These are phyloP conservation scores for Saccharomyces hybrid DNA, from an alignment of 1,139 yeast genomes.

Conservation along the genomic window DNA sequence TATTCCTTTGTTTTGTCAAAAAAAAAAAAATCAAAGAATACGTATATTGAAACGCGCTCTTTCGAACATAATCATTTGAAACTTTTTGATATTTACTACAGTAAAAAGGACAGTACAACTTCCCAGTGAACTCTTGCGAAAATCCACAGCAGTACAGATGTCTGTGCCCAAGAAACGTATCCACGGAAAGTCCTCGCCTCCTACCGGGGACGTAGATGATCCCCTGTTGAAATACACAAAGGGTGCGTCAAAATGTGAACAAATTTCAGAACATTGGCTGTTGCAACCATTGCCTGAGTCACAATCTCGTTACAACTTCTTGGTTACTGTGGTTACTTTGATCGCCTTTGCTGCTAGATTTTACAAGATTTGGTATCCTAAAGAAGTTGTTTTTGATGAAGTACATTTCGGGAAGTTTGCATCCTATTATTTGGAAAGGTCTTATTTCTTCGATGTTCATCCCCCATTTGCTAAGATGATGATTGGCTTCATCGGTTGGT, in stretches of 20 bases:
- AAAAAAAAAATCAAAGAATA: too few species aligned
- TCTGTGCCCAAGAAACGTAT: conserved; percentile 1
- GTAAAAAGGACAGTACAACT: too few species aligned
- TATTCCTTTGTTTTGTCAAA: too few species aligned
- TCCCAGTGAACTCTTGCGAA: too few species aligned
- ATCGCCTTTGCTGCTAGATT: conserved; percentile 69
- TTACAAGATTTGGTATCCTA: conserved; percentile 60
- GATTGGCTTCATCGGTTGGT: conserved; percentile 83
- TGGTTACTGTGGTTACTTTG: conserved; percentile 41
- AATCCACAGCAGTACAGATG: neutral
- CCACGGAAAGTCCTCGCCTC: neutral
- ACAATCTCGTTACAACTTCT: conserved; percentile 13
- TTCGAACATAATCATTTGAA: too few species aligned
- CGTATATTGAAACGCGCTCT: too few species aligned
- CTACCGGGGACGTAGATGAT: conserved; percentile 14
- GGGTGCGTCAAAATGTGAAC: conserved; percentile 7
- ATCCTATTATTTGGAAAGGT: conserved; percentile 71
- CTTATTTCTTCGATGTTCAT: conserved; percentile 90
- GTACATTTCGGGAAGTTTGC: conserved; percentile 97
- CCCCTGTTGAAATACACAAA: conserved; percentile 15
- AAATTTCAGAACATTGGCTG: conserved; percentile 23
- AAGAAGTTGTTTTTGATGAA: conserved; percentile 93
- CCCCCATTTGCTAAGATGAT: conserved; percentile 96
- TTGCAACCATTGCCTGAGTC: conserved; percentile 22
- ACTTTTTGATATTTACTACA: too few species aligned